Percentiles rank a stretch among this genome's conserved stretches.
These are phyloP conservation scores for Colletotrichum lupini DNA, from an alignment of 2,329 filamentous ascomycete genomes.

Conservation along the genomic window DNA sequence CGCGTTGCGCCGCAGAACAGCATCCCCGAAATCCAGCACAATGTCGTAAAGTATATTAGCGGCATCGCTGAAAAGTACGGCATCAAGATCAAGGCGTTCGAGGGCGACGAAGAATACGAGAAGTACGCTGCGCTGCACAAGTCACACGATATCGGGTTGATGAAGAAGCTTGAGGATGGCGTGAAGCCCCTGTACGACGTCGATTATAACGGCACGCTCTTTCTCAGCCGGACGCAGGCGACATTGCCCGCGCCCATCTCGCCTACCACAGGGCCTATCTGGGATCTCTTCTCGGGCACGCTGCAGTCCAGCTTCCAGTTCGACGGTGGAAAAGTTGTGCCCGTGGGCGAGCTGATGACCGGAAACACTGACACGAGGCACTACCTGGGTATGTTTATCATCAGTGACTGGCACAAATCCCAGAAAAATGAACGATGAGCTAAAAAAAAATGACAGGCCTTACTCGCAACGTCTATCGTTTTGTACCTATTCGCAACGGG, in stretches of 20 bases:
- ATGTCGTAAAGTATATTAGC: conserved; percentile 13
- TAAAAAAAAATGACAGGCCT: conserved; percentile 6
- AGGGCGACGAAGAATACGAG: conserved; percentile 22
- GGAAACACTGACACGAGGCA: conserved; percentile 33
- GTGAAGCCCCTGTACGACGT: conserved; percentile 26
- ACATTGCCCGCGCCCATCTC: conserved; percentile 27
- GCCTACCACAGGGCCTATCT: conserved; percentile 18
- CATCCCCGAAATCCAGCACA: conserved; percentile 34
- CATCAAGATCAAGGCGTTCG: conserved; percentile 18
- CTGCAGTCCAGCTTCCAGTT: conserved; percentile 30
- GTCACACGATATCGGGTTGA: not conserved
- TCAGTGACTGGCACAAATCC: not conserved
- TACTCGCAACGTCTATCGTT: conserved; percentile 23
- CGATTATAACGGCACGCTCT: conserved; percentile 28
- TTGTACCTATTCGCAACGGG: conserved; percentile 18
- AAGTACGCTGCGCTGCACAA: not conserved
- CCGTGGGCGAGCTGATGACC: conserved; percentile 29
- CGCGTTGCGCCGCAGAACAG: conserved; percentile 33
- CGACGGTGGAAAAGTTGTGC: conserved; percentile 24
- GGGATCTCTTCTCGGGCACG: conserved; percentile 29
- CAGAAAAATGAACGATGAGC: not conserved
- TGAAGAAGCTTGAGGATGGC: not conserved
- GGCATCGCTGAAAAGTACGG: conserved; percentile 28
- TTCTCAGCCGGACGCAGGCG: conserved; percentile 22
- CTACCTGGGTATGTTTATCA: conserved; percentile 22